Base-by-base conservation (phyloP, 257 asterid species). In the Catharanthus roseus region DNA sequence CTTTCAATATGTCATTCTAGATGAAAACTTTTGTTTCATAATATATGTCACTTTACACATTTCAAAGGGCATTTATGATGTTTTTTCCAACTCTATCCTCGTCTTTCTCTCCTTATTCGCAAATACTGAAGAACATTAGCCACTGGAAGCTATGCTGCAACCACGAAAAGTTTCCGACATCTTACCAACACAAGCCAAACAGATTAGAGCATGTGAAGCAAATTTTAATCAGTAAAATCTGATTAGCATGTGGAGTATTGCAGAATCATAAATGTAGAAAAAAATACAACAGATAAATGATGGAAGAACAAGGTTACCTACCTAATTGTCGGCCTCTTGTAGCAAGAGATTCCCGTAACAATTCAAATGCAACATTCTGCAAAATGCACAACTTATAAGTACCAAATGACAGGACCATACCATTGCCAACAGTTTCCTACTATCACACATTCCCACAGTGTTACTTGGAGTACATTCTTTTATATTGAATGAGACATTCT, bases 351-450 rank as follows among this genome's bases (percentile, higher is more conserved):
- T 91, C 97, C 76, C 79, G 84, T 84, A 91, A 72, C 72, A 81
- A 81, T 67, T 88, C 96, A 79, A 86, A 85, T 72, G 99, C 99
- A 73, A 87, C 96, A 81, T 91, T 85, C 97, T 95, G 95, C 88
- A 80, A 81, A 84, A 73, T 15, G 47, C 61, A 39, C 67, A 67
- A 75, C 51, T 58, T 65, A 36, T 39, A 44, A 51, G 63, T 69
- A 49, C 38, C 68, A 55, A 67, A 70, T 69, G 55, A 50, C 58
- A 34, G 61, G 12, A 62, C 41, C 64, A 33, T 53, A 45, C 26
- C 24, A 67, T 54, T 54, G 39, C 53, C 18, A 42, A 33, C 16
- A 19, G n/a, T 29, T 39, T 51, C 65, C 44, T 10, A 19, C 3
- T 1, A 61, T 44, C 31, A 66, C 13, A 31, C 5, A 2, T 9